phyloP scores from a whole-genome alignment of 192 early-diverging fungal species.

The Umbelopsis ramanniana region DNA sequence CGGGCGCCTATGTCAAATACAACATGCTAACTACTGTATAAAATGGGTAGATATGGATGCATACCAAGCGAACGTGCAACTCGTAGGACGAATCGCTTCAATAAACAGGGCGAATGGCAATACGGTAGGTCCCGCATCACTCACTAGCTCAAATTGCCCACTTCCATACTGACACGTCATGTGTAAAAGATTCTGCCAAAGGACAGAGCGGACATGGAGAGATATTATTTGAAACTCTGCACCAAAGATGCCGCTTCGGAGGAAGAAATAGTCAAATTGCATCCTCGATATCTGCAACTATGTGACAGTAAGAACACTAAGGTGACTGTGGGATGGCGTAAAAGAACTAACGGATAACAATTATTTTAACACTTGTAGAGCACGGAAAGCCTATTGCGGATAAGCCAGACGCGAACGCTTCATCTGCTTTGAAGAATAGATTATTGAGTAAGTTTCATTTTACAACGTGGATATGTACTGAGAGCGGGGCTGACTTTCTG shows the following conservation, averaged over 20 bases:
- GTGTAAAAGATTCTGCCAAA: constrained; percentile 40
- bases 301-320: constrained; percentile 45
- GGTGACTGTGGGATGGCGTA: no score
- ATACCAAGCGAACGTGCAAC: constrained; percentile 26
- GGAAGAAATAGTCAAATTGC: constrained; percentile 38
- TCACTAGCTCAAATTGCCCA: neutral
- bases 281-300: constrained; percentile 55
- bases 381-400: constrained; percentile 33
- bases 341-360: neutral
- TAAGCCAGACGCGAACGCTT: neutral
- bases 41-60: constrained; percentile 37
- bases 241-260: constrained; percentile 41
- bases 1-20: neutral
- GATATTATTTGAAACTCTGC: constrained; percentile 51
- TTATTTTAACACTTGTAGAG: constrained; percentile 1
- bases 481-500: neutral
- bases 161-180: neutral
- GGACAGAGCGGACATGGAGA: constrained; percentile 50
- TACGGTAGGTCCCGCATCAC: constrained; percentile 39
- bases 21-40: neutral
- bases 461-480: neutral
- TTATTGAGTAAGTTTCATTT: constrained; percentile 6
- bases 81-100: constrained; percentile 50
- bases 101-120: constrained; percentile 53
- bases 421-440: constrained; percentile 9